Evolutionary conservation across 306 rosid genomes (phyloP).

Genomic region (Fragaria ananassa): DNA sequence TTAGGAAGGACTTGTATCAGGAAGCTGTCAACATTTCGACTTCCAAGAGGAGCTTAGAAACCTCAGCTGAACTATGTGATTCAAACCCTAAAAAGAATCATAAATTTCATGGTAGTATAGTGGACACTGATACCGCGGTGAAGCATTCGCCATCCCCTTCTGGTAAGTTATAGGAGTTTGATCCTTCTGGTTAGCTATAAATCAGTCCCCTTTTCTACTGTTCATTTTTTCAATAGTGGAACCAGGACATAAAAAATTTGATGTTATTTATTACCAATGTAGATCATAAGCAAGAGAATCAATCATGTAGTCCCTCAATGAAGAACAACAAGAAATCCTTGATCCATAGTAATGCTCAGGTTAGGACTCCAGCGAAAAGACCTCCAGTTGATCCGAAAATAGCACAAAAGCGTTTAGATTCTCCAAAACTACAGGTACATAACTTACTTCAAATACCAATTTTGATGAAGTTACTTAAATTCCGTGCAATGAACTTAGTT

Average conservation of each 20-base stretch:
- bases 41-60: constrained; percentile 54
- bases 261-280: constrained; percentile 25
- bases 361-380: constrained; percentile 42
- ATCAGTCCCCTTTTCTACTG: background rate
- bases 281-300: constrained; percentile 70
- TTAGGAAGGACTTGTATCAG: constrained; percentile 70
- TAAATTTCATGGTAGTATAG: constrained; percentile 38
- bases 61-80: constrained; percentile 29
- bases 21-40: constrained; percentile 74
- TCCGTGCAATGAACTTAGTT: constrained; percentile 9
- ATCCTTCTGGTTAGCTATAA: background rate
- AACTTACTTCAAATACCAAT: background rate
- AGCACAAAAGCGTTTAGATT: constrained; percentile 39
- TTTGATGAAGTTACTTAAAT: constrained; percentile 1
- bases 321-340: constrained; percentile 41
- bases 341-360: constrained; percentile 30
- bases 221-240: background rate
- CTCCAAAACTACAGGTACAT: constrained; percentile 51
- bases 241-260: background rate
- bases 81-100: constrained; percentile 28
- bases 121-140: constrained; percentile 19
- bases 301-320: constrained; percentile 31
- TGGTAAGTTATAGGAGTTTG: constrained; percentile 39
- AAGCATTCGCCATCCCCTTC: constrained; percentile 24
- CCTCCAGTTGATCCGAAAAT: constrained; percentile 40